phyloP scores from a whole-genome alignment of 805 yeast species.

The Cyberlindnera americana region DNA sequence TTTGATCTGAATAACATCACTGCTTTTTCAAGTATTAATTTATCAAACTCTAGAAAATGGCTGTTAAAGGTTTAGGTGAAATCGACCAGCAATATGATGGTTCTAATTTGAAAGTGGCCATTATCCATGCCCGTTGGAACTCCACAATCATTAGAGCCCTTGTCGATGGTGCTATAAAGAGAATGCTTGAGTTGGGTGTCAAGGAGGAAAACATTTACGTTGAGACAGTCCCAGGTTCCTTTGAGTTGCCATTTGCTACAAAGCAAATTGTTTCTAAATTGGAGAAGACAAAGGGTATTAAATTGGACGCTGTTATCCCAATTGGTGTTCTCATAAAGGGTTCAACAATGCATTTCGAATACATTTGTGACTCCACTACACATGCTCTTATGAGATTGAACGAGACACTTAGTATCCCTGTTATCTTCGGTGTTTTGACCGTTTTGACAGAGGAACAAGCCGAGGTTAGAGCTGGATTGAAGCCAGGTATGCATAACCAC shows the following conservation, averaged over 20 bases:
- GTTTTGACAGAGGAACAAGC: conserved; percentile 96
- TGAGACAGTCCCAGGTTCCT: conserved; percentile 92
- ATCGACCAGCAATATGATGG: conserved; percentile 69
- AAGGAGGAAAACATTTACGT: conserved; percentile 69
- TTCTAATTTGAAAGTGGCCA: conserved; percentile 67
- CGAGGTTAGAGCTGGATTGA: conserved; percentile 85
- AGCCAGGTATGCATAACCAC: conserved; percentile 82
- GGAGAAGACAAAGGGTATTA: conserved; percentile 38
- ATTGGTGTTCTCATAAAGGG: conserved; percentile 96
- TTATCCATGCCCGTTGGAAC: conserved; percentile 97
- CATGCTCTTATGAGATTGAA: conserved; percentile 82
- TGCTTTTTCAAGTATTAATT: neutral
- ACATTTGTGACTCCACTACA: conserved; percentile 88
- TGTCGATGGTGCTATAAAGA: conserved; percentile 69
- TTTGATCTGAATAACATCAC: too few species aligned
- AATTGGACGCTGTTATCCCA: conserved; percentile 84
- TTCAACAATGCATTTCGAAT: conserved; percentile 96
- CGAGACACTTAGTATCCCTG: conserved; percentile 65
- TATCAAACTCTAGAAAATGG: conserved; percentile 42
- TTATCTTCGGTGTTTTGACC: conserved; percentile 90
- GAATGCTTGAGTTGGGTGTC: conserved; percentile 65
- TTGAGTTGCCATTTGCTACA: conserved; percentile 86
- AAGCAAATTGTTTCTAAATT: conserved; percentile 43
- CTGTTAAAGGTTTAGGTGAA: conserved; percentile 77
- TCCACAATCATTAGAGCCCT: conserved; percentile 68